Evolutionary conservation across 495 filamentous ascomycete species (phyloP), one percentile per base, ranked within the genome.

Genomic region (Penicillium cosmopolitanum): DNA sequence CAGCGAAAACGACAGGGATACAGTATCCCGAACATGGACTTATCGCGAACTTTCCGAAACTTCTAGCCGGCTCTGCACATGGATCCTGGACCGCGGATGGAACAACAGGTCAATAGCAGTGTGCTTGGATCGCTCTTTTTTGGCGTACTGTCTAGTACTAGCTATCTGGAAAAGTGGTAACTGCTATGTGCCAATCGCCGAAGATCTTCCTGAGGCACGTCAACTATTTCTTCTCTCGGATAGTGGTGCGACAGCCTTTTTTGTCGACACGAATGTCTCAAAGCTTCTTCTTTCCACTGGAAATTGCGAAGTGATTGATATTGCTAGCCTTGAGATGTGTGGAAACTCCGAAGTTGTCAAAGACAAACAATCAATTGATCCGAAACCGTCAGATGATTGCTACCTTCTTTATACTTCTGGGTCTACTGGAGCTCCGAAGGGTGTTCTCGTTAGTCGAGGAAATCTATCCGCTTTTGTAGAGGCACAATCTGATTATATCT

Each of bases 161-260:
- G 69, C 50, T 2, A 69, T 72, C 19, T 46, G 64, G 54, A 61
- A 57, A 18, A 58, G 64, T 23, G 91, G 90, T 0, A 91, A 86
- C 60, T 81, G 83, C 2, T 95, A 90, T 68, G 78, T 94, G 13
- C 89, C 90, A 0, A 67, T 72, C 43, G 69, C 56, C 13, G 66
- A 72, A 35, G 64, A 67, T 50, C 52, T 72, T 50, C 69, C 69
- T 0, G 51, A 58, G 15, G 64, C 64, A n/a, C 69, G 69, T 1
- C 62, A 59, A 35, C 33, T 51, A 4, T 66, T 69, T n/a, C 18
- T 69, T 11, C 50, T 52, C 16, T 33, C 50, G 8, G 68, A 70
- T 38, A 70, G 68, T 50, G 51, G 57, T 5, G 68, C 66, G 1
- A 60, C 52, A 7, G 58, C 65, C 9, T 51, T 70, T 13, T 68